A percentile compares a stretch with the other conserved stretches of the same genome.
Conservation (phyloP, 441 rosid species). For the Syzygium malaccense region DNA sequence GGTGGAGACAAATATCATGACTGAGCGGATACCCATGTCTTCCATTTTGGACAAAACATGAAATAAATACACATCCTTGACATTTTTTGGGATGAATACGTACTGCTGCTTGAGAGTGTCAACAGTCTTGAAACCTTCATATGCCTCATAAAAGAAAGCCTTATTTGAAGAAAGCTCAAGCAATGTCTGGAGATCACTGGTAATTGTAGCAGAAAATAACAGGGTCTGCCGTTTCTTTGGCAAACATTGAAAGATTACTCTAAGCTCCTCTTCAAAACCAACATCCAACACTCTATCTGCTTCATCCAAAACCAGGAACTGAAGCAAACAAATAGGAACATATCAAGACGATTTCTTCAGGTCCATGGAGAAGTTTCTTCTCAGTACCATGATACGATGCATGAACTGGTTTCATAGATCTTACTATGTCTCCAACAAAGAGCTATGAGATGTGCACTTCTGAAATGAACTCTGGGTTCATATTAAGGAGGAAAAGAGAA, state of each 20-base stretch:
- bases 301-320: constrained; percentile 93
- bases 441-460: background rate
- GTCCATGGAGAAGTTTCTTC: background rate
- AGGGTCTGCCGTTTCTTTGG: constrained; percentile 79
- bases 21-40: constrained; percentile 81
- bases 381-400: background rate
- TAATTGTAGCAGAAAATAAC: constrained; percentile 95
- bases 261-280: constrained; percentile 87
- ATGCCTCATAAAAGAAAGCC: constrained; percentile 91
- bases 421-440: background rate
- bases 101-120: constrained; percentile 85
- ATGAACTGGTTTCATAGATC: background rate
- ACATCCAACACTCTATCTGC: constrained; percentile 95
- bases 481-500: background rate
- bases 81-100: constrained; percentile 58
- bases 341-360: background rate
- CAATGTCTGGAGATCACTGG: constrained; percentile 56
- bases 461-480: background rate
- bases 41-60: constrained; percentile 75
- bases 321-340: constrained; percentile 5
- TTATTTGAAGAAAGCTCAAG: constrained; percentile 80
- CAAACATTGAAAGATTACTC: constrained; percentile 57
- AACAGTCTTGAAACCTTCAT: constrained; percentile 86
- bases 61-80: constrained; percentile 78
- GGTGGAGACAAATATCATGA: constrained; percentile 86